Base-by-base conservation (phyloP, 345 rosid species). In the Populus simonii region DNA sequence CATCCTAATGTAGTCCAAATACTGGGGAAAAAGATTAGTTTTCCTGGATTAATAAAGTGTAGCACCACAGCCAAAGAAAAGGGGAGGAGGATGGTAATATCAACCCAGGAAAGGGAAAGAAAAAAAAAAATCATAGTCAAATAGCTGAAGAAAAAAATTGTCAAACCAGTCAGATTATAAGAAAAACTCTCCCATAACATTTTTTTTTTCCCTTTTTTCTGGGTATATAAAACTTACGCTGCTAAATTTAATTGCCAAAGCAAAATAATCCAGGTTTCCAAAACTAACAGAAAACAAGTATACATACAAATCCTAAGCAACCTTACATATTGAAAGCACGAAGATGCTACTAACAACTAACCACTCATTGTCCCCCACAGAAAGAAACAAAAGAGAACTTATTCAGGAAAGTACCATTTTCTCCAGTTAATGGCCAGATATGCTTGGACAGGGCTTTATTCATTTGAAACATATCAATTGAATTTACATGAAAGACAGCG, bases 391-490 rank as follows among this genome's bases (percentile, higher is more conserved):
- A 69, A 69, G 29, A 15, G 18, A 20, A 27, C 18, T 39, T 31
- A 16, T 35, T 76, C 62, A 69, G 77, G 49, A 79, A 81, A 78
- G 86, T 82, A 89, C 87, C 87, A n/a, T 81, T 83, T 47, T 86
- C 81, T 7, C 87, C 73, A 66, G 83, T 86, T 77, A 87, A 79
- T 25, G 93, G 88, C 86, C 83, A 79, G 47, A 88, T 86, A 82
- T 90, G 90, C 85, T 84, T 87, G 74, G 89, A 75, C 63, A 88
- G 80, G 66, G 82, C 90, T 76, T 86, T 88, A 74, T 86, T 88
- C 91, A 88, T 88, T 83, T 88, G 89, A 81, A 90, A 90, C 93
- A 88, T 83, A 81, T 89, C 81, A 63, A 88, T 88, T 25, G 84
- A 74, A 55, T 78, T 79, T 68, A 89, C 90, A 73, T 74, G 76